phyloP scores from a whole-genome alignment of 371 early-diverging fungal genomes.

The Catenaria anguillulae region DNA sequence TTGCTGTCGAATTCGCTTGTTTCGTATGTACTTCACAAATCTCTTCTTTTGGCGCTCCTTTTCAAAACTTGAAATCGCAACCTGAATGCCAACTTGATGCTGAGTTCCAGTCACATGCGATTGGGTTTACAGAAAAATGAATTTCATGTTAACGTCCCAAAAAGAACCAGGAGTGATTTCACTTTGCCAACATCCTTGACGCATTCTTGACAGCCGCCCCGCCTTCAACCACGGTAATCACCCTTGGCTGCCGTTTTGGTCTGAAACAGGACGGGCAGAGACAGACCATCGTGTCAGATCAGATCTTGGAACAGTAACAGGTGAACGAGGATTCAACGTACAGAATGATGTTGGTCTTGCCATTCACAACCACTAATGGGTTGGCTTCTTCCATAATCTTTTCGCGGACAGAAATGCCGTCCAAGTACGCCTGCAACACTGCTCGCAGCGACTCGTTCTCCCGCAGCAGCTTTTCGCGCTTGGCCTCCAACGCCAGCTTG shows the following conservation, averaged over 20 bases:
- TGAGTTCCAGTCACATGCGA: too few species aligned
- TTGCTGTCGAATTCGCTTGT: too few species aligned
- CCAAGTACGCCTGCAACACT: slow-evolving; percentile 33
- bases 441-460: slow-evolving; percentile 29
- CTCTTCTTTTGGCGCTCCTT: too few species aligned
- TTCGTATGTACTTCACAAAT: too few species aligned
- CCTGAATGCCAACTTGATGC: too few species aligned
- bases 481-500: slow-evolving; percentile 23
- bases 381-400: slow-evolving; percentile 26
- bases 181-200: too few species aligned
- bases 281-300: neutral
- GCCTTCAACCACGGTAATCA: slow-evolving; percentile 6
- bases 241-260: neutral
- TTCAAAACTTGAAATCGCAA: too few species aligned
- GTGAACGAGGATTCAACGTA: neutral
- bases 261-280: neutral
- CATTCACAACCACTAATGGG: slow-evolving; percentile 38
- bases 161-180: too few species aligned
- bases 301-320: neutral
- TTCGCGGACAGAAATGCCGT: slow-evolving; percentile 32
- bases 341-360: slow-evolving; percentile 13
- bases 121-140: too few species aligned
- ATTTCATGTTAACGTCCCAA: too few species aligned
- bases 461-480: slow-evolving; percentile 20
- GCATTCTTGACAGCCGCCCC: neutral